Conservation (phyloP, 1,284 basidiomycete genomes). For the Rhodotorula sp. region DNA sequence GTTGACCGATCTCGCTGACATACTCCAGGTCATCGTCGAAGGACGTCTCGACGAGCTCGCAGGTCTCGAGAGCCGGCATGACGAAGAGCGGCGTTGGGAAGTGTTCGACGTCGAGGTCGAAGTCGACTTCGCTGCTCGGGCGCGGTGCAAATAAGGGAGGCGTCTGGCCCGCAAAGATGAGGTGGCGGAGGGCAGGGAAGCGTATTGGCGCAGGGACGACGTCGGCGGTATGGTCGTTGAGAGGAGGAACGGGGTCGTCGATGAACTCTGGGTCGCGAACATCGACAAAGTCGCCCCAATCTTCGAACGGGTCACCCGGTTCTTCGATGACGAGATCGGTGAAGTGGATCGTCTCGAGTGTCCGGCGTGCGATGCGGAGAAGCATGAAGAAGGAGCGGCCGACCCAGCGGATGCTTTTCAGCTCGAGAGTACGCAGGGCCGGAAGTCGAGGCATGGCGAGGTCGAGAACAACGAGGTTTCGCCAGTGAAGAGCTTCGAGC, state of each 20-base stretch:
- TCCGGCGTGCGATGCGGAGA: slow-evolving; percentile 32
- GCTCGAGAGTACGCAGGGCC: background rate
- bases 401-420: slow-evolving; percentile 39
- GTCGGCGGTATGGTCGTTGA: background rate
- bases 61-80: slow-evolving; percentile 25
- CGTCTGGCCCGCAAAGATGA: slow-evolving; percentile 1
- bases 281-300: slow-evolving; percentile 16
- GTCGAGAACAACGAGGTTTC: background rate
- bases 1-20: background rate
- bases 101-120: background rate
- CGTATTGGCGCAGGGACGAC: slow-evolving; percentile 17
- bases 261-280: slow-evolving; percentile 12
- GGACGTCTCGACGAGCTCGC: background rate
- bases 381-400: slow-evolving; percentile 47
- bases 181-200: slow-evolving; percentile 4
- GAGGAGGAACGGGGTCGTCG: slow-evolving; percentile 9
- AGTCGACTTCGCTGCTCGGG: background rate
- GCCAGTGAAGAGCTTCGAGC: slow-evolving; percentile 2
- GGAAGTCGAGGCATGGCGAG: slow-evolving; percentile 16
- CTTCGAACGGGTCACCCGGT: background rate
- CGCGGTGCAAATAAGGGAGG: slow-evolving; percentile 21
- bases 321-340: background rate
- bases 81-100: slow-evolving; percentile 26
- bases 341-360: slow-evolving; percentile 11
- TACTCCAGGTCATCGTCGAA: background rate